phyloP scores from a whole-genome alignment of 2,329 filamentous ascomycete genomes.

The Exserohilum rostratum region DNA sequence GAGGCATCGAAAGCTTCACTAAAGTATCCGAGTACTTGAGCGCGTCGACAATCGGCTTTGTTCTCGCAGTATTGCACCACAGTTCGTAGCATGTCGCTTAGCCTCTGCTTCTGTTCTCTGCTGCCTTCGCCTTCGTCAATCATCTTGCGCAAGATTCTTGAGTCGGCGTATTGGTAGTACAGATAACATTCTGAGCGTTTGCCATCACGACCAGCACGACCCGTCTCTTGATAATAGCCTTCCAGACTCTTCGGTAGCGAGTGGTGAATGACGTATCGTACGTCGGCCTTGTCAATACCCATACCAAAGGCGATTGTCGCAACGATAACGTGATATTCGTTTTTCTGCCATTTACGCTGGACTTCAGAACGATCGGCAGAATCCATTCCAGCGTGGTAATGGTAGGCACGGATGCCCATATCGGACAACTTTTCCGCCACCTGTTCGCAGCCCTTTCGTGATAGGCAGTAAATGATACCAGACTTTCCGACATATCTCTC shows the following conservation, averaged over 20 bases:
- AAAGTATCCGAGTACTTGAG: slow-evolving; percentile 92
- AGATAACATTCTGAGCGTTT: slow-evolving; percentile 86
- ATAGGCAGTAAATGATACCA: slow-evolving; percentile 93
- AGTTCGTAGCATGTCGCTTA: slow-evolving; percentile 81
- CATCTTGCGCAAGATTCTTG: slow-evolving; percentile 74
- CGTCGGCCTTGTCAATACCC: slow-evolving; percentile 98
- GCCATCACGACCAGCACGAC: slow-evolving; percentile 90
- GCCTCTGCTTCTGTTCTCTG: slow-evolving; percentile 79
- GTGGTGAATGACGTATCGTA: slow-evolving; percentile 95
- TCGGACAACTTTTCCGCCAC: slow-evolving; percentile 73
- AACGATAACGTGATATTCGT: slow-evolving; percentile 84
- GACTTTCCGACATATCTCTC: slow-evolving; percentile 72
- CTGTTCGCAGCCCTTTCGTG: slow-evolving; percentile 79
- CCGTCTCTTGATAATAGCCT: slow-evolving; percentile 98
- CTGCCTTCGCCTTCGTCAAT: slow-evolving; percentile 82
- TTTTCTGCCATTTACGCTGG: slow-evolving; percentile 83
- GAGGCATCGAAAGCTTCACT: slow-evolving; percentile 77
- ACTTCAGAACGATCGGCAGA: slow-evolving; percentile 70
- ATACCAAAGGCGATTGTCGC: slow-evolving; percentile 99
- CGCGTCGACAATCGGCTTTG: slow-evolving; percentile 81
- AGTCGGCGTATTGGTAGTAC: slow-evolving; percentile 83
- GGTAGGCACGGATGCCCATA: slow-evolving; percentile 72
- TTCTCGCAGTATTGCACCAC: slow-evolving; percentile 92
- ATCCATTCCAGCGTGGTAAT: slow-evolving; percentile 85
- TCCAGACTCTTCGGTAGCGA: slow-evolving; percentile 93